Base-by-base conservation (phyloP, 208 protist species). In the Novymonas esmeraldas region DNA sequence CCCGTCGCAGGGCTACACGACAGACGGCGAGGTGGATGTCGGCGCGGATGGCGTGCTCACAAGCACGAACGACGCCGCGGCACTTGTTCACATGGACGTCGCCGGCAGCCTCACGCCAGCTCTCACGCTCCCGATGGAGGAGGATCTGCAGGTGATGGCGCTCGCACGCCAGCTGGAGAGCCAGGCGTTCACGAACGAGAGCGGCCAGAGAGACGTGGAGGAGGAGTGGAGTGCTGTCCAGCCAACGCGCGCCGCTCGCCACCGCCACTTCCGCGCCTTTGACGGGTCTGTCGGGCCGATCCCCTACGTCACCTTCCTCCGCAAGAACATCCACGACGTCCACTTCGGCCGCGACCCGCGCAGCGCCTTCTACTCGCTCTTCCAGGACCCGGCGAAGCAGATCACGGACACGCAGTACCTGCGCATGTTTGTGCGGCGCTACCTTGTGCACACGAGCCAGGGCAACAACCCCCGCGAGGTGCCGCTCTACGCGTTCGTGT, bases 391-490 rank as follows among this genome's bases (percentile, higher is more conserved):
- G 0, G 54, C 63, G 5, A 74, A 72, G 64, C 4, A 42, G 14
- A 24, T 77, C 29, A 79, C 84, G 60, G 89, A 95, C 64, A 81
- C 89, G 76, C 86, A 95, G 75, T 87, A 68, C 54, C 73, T 93
- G 49, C 84, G 86, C 34, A 92, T 93, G 86, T 89, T 91, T 65
- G 61, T 78, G 0, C 78, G 89, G 4, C 86, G 89, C 48, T 95
- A 90, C 68, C 77, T 95, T 36, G 86, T 93, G 22, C 84, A 90
- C 68, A 82, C 84, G 38, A 74, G 67, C 69, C 72, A 90, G 56
- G 73, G 75, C 38, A 90, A 89, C 70, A 93, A 91, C 71, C 78
- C 71, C 6, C 70, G 65, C 1, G 70, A 85, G 31, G 64, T 91
- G 41, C 63, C 79, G 26, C 66, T 95, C 20, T 69, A 66, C 5